A percentile compares a stretch with the other conserved stretches of the same genome.
Conservation (phyloP, 1,284 basidiomycete genomes). For the Butyriboletus regius region DNA sequence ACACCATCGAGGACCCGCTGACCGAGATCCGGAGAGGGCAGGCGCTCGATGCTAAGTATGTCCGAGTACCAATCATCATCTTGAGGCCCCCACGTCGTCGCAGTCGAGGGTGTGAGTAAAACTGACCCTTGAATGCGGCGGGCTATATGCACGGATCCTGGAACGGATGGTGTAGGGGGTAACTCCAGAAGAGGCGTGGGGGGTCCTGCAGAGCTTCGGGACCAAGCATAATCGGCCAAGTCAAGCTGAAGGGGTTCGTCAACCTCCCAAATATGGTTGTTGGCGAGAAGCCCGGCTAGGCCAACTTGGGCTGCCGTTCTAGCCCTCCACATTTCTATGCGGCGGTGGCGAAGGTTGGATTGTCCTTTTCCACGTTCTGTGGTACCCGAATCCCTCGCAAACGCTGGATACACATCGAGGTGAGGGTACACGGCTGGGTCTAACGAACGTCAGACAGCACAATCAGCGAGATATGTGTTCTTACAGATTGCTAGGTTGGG, state of each 20-base stretch:
- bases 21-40: conserved; percentile 34
- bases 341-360: conserved; percentile 9
- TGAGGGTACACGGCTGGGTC: conserved; percentile 31
- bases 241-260: conserved; percentile 38
- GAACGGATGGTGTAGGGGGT: conserved; percentile 32
- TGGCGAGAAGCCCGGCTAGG: conserved; percentile 10
- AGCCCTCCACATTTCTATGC: conserved; percentile 17
- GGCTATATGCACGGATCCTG: conserved; percentile 53
- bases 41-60: conserved; percentile 6
- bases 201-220: conserved; percentile 60
- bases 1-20: conserved; percentile 39
- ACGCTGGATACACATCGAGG: conserved; percentile 27
- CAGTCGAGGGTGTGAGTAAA: conserved; percentile 44
- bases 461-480: not conserved
- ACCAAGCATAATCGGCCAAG: conserved; percentile 63
- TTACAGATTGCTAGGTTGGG: conserved; percentile 25
- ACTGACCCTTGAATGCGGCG: conserved; percentile 53
- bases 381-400: not conserved
- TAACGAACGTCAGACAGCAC: conserved; percentile 8
- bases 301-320: conserved; percentile 13
- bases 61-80: conserved; percentile 19
- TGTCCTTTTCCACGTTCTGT: not conserved
- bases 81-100: conserved; percentile 32
- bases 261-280: conserved; percentile 16
- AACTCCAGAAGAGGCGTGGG: conserved; percentile 39